Conservation (phyloP, 441 rosid species). For the Syzygium malaccense region DNA sequence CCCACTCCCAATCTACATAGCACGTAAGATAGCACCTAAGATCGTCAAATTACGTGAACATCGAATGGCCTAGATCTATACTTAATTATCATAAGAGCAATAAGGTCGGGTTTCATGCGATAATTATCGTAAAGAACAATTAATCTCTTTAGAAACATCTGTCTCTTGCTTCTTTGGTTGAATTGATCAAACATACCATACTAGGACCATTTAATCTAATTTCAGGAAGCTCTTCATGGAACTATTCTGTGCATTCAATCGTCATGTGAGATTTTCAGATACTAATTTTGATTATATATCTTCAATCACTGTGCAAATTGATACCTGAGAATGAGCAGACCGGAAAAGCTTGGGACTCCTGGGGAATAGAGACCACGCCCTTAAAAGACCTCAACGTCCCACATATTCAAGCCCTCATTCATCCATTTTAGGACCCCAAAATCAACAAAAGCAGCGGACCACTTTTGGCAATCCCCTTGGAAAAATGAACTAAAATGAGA, state of each 20-base stretch:
- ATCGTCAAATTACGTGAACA: not conserved
- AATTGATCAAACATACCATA: not conserved
- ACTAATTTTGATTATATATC: not conserved
- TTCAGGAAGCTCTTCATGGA: not conserved
- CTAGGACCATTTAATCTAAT: not conserved
- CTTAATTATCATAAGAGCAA: not conserved
- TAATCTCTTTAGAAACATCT: not conserved
- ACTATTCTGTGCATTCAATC: not conserved
- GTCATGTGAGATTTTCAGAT: not conserved
- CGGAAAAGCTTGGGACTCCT: constrained; percentile 11
- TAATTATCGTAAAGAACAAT: not conserved
- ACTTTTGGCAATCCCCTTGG: constrained; percentile 6
- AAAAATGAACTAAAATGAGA: not conserved
- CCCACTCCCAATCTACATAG: not conserved
- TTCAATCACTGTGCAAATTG: not conserved
- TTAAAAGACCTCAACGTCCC: constrained; percentile 14
- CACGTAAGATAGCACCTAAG: not conserved
- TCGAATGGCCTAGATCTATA: not conserved
- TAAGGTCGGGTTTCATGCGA: not conserved
- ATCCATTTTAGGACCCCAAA: not conserved
- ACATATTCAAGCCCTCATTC: not conserved
- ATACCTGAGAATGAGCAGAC: not conserved
- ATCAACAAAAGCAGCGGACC: constrained; percentile 8
- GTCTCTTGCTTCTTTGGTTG: not conserved
- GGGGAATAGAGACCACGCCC: constrained; percentile 38